A percentile compares a stretch with the other conserved stretches of the same genome.
Conservation (phyloP, 164 flowering plant species). For the Houttuynia cordata region DNA sequence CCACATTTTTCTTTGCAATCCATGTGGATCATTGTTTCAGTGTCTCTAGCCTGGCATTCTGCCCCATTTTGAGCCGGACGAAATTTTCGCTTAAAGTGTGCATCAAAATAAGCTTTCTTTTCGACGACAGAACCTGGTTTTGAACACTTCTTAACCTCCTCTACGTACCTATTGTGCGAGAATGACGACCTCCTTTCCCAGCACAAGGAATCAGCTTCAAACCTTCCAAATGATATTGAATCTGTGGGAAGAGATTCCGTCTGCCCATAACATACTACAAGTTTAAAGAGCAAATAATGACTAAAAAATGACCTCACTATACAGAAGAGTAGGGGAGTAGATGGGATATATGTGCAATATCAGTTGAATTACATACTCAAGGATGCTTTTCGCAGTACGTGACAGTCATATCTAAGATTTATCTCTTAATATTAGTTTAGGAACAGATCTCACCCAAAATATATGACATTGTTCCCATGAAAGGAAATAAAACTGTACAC, state of each 20-base stretch:
- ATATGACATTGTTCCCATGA: no score
- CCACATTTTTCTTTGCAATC: constrained; percentile 16
- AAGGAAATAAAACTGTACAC: not conserved
- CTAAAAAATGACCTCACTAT: no score
- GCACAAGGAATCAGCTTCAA: constrained; percentile 49
- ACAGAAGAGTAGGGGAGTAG: no score
- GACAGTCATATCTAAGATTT: no score
- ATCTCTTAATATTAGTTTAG: no score
- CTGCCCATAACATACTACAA: constrained; percentile 19
- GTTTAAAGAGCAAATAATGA: no score
- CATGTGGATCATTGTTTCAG: constrained; percentile 16
- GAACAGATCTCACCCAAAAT: no score
- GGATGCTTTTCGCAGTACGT: no score
- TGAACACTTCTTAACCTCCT: constrained; percentile 72
- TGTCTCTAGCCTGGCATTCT: constrained; percentile 20
- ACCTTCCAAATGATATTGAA: constrained; percentile 86
- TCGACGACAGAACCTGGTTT: constrained; percentile 70
- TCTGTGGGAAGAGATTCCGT: constrained; percentile 51
- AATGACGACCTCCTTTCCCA: constrained; percentile 89
- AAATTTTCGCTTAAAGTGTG: constrained; percentile 66
- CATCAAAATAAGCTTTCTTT: constrained; percentile 89
- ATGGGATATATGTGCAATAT: no score
- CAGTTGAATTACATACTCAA: no score
- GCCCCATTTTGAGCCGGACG: constrained; percentile 26
- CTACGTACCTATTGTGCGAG: constrained; percentile 69